Evolutionary conservation across 2,329 filamentous ascomycete genomes (phyloP), one percentile per base, ranked within the genome.

Genomic region (Trichophyton verrucosum): DNA sequence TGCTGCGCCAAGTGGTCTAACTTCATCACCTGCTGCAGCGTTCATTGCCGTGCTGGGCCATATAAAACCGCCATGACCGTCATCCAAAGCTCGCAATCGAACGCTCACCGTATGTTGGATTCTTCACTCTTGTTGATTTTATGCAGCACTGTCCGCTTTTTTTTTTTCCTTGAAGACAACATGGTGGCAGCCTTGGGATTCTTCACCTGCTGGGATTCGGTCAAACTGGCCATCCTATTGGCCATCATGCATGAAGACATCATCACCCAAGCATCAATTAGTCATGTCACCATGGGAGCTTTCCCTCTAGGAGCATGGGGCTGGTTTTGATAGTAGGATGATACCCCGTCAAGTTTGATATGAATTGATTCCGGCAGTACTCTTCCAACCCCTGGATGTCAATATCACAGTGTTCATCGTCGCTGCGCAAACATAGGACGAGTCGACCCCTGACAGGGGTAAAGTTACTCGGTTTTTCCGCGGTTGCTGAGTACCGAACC

Each of bases 1-100:
- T 55, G 27, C 51, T 55, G 51, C 51, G 51, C 51, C 51, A 55
- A 55, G 51, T 11, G 51, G 30, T n/a, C 40, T n/a, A n/a, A 38
- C 30, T 27, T 33, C 24, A 27, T 53, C 47, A 27, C 20, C 22
- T 36, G 51, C 51, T 36, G 46, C 9, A 36, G 51, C 51, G 4
- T 27, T 44, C 7, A 30, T 33, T 55, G 22, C 51, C 13, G n/a
- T 6, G 24, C 33, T 36, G n/a, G n/a, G 15, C 11, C 24, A 55
- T 55, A 55, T 55, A 55, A 55, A 27, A 55, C 15, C 3, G 15
- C n/a, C 27, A n/a, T 17, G 24, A 11, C 13, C 51, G 9, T 55
- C 51, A 5, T 17, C 17, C 27, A 6, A 33, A 9, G 15, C 27
- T 9, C 15, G 9, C 51, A 33, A 36, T 36, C 27, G 27, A 33